Percentiles rank a stretch among this genome's conserved stretches.
These are phyloP conservation scores for Erigeron canadensis DNA, from an alignment of 129 eudicot species.

Conservation along the genomic window DNA sequence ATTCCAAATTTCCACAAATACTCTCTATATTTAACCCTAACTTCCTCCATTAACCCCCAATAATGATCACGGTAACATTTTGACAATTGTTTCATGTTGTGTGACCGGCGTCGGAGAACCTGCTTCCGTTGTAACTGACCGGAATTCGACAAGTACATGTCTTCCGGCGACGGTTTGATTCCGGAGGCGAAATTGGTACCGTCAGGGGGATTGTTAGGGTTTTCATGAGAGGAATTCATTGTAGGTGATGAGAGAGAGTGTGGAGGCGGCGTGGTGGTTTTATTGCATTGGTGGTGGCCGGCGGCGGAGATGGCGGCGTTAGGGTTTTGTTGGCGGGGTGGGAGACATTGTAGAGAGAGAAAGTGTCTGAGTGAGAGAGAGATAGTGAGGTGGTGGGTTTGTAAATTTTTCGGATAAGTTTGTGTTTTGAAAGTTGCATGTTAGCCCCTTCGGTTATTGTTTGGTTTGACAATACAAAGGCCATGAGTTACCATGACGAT, in stretches of 20 bases:
- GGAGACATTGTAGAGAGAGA: constrained; percentile 27
- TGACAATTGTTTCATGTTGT: constrained; percentile 37
- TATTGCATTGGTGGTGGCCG: not conserved
- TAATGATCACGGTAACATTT: constrained; percentile 46
- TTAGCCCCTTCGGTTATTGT: not conserved
- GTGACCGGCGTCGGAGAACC: constrained; percentile 41
- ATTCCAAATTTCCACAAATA: constrained; percentile 55
- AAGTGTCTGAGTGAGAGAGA: constrained; percentile 7
- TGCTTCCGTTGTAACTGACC: constrained; percentile 42
- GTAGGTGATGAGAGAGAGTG: constrained; percentile 4
- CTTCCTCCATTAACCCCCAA: constrained; percentile 56
- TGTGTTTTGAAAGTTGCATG: not conserved
- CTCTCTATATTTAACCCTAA: constrained; percentile 38
- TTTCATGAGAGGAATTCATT: not conserved
- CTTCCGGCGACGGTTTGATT: constrained; percentile 30
- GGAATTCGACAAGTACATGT: constrained; percentile 32
- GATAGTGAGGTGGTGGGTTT: constrained; percentile 16
- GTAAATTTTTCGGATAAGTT: not conserved
- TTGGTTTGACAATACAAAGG: no score
- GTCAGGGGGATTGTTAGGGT: constrained; percentile 17
- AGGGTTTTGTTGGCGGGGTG: constrained; percentile 37
- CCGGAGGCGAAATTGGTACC: constrained; percentile 10
- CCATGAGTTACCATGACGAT: no score
- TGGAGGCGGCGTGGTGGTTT: not conserved
- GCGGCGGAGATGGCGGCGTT: constrained; percentile 27